Evolutionary conservation across 345 rosid genomes (phyloP).

Genomic region (Camelina neglecta): DNA sequence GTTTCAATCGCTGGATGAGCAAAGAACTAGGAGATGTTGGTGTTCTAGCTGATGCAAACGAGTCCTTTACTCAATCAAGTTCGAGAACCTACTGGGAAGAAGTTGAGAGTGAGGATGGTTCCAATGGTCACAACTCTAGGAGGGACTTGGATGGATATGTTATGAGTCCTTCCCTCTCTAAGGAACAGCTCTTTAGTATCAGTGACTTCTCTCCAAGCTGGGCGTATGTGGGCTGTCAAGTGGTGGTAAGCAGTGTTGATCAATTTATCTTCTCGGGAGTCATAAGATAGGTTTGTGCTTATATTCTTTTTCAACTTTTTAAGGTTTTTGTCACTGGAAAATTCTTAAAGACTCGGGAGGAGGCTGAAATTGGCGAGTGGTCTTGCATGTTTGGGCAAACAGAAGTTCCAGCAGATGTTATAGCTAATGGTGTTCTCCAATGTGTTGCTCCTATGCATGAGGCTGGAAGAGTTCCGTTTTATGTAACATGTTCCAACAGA

Average conservation of each 20-base stretch:
- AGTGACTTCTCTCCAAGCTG: conserved; percentile 88
- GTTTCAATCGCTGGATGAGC: conserved; percentile 94
- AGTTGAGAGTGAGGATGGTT: conserved; percentile 61
- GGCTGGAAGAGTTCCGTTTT: conserved; percentile 88
- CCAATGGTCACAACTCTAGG: conserved; percentile 56
- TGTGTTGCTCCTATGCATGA: conserved; percentile 69
- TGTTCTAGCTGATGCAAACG: conserved; percentile 78
- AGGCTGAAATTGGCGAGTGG: conserved; percentile 62
- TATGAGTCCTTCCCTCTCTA: conserved; percentile 79
- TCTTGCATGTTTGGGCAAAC: conserved; percentile 98
- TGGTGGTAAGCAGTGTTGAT: conserved; percentile 59
- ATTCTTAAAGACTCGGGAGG: conserved; percentile 68
- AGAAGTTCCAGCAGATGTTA: conserved; percentile 88
- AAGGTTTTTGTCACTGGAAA: conserved; percentile 81
- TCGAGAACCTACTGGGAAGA: conserved; percentile 68
- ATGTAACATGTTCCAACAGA: conserved; percentile 88
- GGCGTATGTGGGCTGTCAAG: conserved; percentile 65
- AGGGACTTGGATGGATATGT: conserved; percentile 58
- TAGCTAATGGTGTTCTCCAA: conserved; percentile 80
- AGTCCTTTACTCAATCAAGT: conserved; percentile 59
- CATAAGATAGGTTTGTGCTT: conserved; percentile 23
- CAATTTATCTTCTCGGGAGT: conserved; percentile 2
- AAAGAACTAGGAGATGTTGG: conserved; percentile 89
- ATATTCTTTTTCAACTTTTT: conserved; percentile 24
- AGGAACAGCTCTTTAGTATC: conserved; percentile 83